These are phyloP conservation scores for Globisporangium yorkense DNA, from an alignment of 352 stramenopile genomes.

Conservation along the genomic window DNA sequence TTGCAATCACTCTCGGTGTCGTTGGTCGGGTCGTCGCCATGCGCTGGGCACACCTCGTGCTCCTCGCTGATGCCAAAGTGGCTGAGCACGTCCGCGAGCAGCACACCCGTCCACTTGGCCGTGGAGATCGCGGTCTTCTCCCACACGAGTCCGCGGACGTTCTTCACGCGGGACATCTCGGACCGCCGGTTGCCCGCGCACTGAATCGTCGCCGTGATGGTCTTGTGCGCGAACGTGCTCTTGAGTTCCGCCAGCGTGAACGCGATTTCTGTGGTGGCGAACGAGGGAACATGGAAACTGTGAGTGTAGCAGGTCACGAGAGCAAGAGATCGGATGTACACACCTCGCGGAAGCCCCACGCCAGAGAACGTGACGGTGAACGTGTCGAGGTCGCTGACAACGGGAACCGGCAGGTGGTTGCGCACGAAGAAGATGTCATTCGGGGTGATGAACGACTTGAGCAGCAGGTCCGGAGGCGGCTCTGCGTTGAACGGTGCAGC, in stretches of 20 bases:
- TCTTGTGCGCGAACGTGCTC: slow-evolving; percentile 61
- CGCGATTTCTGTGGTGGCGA: slow-evolving; percentile 10
- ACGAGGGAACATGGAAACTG: background rate
- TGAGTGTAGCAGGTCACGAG: background rate
- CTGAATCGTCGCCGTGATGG: slow-evolving; percentile 87
- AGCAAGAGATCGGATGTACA: slow-evolving; percentile 1
- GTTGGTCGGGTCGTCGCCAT: slow-evolving; percentile 36
- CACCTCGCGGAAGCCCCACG: slow-evolving; percentile 37
- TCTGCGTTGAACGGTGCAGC: slow-evolving; percentile 95
- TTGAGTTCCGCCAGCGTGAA: slow-evolving; percentile 88
- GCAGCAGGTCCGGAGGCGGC: slow-evolving; percentile 88
- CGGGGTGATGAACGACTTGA: slow-evolving; percentile 94
- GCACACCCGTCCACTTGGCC: slow-evolving; percentile 88
- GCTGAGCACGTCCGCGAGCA: slow-evolving; percentile 83
- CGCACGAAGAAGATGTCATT: slow-evolving; percentile 97
- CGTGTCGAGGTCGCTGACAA: slow-evolving; percentile 47
- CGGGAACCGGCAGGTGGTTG: slow-evolving; percentile 96
- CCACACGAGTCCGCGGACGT: slow-evolving; percentile 24
- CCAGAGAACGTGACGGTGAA: slow-evolving; percentile 68
- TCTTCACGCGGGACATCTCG: slow-evolving; percentile 67
- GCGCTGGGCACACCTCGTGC: slow-evolving; percentile 23
- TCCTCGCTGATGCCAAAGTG: slow-evolving; percentile 49
- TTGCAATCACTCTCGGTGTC: slow-evolving; percentile 16
- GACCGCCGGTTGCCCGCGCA: slow-evolving; percentile 89
- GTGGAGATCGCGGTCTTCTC: slow-evolving; percentile 78